Evolutionary conservation across 108 stramenopile genomes (phyloP).

Genomic region (Nannochloropsis oceanica): DNA sequence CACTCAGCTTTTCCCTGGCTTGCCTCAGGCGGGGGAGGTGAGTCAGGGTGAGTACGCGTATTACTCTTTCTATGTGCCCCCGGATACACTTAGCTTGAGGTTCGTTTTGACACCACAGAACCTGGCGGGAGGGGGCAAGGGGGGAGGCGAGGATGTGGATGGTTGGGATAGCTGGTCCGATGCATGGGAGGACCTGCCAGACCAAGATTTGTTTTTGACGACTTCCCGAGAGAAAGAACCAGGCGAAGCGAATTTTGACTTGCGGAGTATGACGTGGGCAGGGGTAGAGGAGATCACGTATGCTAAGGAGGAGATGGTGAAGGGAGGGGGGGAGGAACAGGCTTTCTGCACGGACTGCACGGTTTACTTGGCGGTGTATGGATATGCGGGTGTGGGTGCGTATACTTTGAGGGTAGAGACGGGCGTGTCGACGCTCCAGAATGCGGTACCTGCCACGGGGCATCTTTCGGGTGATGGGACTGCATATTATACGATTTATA

Average conservation of each 20-base stretch:
- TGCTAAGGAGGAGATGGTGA: not conserved
- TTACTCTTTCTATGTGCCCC: not conserved
- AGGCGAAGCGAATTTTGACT: not conserved
- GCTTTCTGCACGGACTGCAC: not conserved
- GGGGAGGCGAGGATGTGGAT: not conserved
- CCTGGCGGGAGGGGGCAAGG: not conserved
- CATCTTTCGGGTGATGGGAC: not conserved
- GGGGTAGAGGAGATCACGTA: constrained; percentile 1
- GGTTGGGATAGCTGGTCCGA: not conserved
- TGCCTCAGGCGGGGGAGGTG: not conserved
- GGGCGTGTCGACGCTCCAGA: not conserved
- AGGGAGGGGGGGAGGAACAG: not conserved
- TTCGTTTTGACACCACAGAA: constrained; percentile 1
- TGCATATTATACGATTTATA: not conserved
- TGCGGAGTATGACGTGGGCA: not conserved
- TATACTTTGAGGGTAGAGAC: not conserved
- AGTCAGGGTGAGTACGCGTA: not conserved
- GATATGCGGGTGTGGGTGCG: not conserved
- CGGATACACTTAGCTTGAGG: not conserved
- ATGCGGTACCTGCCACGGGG: not conserved
- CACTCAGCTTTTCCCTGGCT: not conserved
- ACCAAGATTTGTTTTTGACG: not conserved
- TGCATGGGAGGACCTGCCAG: not conserved
- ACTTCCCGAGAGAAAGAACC: not conserved
- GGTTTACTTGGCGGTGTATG: constrained; percentile 7